Evolutionary conservation across 176 grass and related monocot genomes (phyloP).

Genomic region (Neostapfia colusana): DNA sequence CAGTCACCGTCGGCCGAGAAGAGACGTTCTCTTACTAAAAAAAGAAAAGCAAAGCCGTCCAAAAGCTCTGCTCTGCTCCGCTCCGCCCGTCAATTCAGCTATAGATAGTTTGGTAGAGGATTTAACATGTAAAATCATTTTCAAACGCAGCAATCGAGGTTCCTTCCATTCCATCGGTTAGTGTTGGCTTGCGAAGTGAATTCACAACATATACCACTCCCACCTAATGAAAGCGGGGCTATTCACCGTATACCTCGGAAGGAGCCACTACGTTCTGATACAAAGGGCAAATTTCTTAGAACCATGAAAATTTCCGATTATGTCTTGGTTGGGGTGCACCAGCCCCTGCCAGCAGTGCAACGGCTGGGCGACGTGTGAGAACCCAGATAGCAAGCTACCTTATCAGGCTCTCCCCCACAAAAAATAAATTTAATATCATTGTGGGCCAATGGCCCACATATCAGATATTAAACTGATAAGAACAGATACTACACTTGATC

Average conservation of each 20-base stretch:
- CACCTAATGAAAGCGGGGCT: too few species aligned
- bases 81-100: too few species aligned
- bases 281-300: too few species aligned
- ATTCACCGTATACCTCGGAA: too few species aligned
- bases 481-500: conserved; percentile 84
- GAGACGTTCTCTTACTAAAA: neutral
- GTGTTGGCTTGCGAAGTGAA: neutral
- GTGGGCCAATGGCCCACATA: conserved; percentile 8
- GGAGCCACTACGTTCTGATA: too few species aligned
- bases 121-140: neutral
- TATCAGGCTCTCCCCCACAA: conserved; percentile 19
- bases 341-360: neutral
- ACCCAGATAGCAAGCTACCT: neutral
- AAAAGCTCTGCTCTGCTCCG: too few species aligned
- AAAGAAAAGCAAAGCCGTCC: too few species aligned
- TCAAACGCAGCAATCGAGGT: neutral
- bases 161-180: neutral
- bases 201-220: too few species aligned
- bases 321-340: neutral
- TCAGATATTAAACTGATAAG: conserved; percentile 87
- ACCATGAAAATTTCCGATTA: neutral
- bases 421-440: neutral
- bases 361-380: neutral
- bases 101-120: neutral
- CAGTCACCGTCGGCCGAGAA: too few species aligned